Evolutionary conservation across 192 early-diverging fungal genomes (phyloP).

Genomic region (Glomus cerebriforme): DNA sequence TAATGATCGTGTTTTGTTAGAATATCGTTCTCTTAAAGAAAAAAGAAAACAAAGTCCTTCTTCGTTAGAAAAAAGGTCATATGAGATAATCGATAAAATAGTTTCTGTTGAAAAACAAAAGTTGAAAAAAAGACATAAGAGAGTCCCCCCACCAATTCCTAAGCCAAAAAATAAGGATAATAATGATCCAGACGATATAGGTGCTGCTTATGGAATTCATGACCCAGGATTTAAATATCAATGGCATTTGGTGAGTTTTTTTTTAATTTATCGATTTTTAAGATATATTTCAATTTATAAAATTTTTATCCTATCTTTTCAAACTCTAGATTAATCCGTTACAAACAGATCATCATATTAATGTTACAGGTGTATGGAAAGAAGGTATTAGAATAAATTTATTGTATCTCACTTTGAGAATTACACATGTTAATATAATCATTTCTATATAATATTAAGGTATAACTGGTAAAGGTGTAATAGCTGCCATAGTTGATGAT

Average conservation of each 20-base stretch:
- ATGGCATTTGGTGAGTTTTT: constrained; percentile 75
- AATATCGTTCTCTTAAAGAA: constrained; percentile 35
- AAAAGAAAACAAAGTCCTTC: background rate
- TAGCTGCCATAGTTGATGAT: constrained; percentile 94
- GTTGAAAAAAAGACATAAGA: constrained; percentile 40
- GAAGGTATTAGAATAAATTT: constrained; percentile 52
- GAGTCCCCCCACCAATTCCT: constrained; percentile 29
- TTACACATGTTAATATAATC: background rate
- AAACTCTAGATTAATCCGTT: constrained; percentile 49
- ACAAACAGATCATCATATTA: constrained; percentile 79
- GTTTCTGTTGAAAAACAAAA: constrained; percentile 42
- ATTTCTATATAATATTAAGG: constrained; percentile 43
- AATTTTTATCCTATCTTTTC: background rate
- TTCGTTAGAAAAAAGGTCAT: constrained; percentile 20
- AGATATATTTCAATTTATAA: background rate
- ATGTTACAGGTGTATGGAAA: constrained; percentile 91
- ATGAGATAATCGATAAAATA: constrained; percentile 8
- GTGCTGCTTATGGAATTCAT: constrained; percentile 51
- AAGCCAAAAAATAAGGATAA: constrained; percentile 27
- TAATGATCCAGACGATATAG: constrained; percentile 27
- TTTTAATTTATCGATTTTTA: background rate
- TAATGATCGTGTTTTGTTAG: constrained; percentile 44
- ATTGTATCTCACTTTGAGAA: background rate
- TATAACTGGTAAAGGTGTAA: constrained; percentile 83
- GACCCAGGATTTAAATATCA: constrained; percentile 78